Percentiles rank a stretch among this genome's conserved stretches.
phyloP scores from a whole-genome alignment of 75 land plant genomes.

The Picea glauca region DNA sequence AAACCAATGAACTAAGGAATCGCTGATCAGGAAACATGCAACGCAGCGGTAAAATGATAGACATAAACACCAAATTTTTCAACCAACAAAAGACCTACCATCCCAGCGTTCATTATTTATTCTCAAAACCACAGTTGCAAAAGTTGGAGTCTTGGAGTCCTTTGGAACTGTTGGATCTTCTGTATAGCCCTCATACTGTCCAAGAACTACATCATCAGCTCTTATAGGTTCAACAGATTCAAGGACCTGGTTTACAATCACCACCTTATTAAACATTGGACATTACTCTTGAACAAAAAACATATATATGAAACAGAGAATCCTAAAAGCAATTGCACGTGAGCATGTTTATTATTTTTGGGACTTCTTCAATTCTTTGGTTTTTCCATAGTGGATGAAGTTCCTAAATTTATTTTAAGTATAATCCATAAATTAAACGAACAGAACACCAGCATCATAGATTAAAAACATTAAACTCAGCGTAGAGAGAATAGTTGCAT shows the following conservation, averaged over 20 bases:
- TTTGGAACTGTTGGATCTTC: slow-evolving; percentile 89
- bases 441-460: not conserved
- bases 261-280: not conserved
- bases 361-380: not conserved
- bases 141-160: slow-evolving; percentile 86
- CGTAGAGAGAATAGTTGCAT: not conserved
- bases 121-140: slow-evolving; percentile 76
- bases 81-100: slow-evolving; percentile 37
- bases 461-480: not conserved
- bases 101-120: slow-evolving; percentile 99
- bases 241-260: slow-evolving; percentile 60
- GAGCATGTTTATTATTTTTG: not conserved
- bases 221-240: slow-evolving; percentile 78
- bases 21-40: not conserved
- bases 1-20: not conserved
- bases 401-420: not conserved
- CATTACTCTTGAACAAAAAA: not conserved
- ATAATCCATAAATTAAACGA: slow-evolving; percentile 2
- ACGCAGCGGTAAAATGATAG: not conserved
- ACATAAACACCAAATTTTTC: not conserved
- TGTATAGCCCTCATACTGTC: slow-evolving; percentile 93
- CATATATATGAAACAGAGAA: not conserved
- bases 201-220: slow-evolving; percentile 88
- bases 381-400: not conserved
- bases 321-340: not conserved